Evolutionary conservation across 2,329 filamentous ascomycete genomes (phyloP).

Genomic region (Paraphoma sp.): DNA sequence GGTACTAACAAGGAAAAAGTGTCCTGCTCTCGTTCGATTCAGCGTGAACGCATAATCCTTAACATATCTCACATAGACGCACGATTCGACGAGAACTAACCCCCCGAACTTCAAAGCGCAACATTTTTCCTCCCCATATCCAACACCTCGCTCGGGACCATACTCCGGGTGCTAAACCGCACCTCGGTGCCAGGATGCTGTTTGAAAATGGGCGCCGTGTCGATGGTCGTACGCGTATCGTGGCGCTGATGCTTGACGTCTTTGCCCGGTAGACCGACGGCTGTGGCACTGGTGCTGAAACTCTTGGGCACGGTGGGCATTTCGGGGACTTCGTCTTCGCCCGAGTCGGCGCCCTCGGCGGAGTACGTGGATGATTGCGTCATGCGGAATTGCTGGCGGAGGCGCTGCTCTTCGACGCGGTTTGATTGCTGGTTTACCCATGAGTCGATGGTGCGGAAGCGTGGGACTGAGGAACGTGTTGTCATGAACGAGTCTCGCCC

Average conservation of each 20-base stretch:
- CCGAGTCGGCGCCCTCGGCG: conserved; percentile 14
- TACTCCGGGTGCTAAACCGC: conserved; percentile 45
- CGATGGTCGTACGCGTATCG: conserved; percentile 28
- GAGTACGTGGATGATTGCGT: conserved; percentile 38
- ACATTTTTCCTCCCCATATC: conserved; percentile 36
- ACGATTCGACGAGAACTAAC: background rate
- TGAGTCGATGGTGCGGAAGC: conserved; percentile 50
- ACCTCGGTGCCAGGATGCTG: conserved; percentile 50
- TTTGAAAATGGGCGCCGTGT: conserved; percentile 50
- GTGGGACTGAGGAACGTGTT: conserved; percentile 42
- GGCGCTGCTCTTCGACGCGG: conserved; percentile 44
- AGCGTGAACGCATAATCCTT: too few relatives aligned
- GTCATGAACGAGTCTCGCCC: conserved; percentile 47
- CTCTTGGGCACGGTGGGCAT: conserved; percentile 37
- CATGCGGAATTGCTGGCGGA: conserved; percentile 44
- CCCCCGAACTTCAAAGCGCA: conserved; percentile 14
- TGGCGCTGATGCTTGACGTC: conserved; percentile 44
- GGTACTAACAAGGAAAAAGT: too few relatives aligned
- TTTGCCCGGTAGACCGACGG: conserved; percentile 36
- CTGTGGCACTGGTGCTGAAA: conserved; percentile 4
- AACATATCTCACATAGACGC: background rate
- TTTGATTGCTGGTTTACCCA: conserved; percentile 51
- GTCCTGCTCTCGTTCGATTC: too few relatives aligned
- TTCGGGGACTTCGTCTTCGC: conserved; percentile 35
- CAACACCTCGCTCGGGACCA: conserved; percentile 48